A percentile compares a stretch with the other conserved stretches of the same genome.
phyloP scores from a whole-genome alignment of 805 yeast species.

The Scheffersomyces spartinae region DNA sequence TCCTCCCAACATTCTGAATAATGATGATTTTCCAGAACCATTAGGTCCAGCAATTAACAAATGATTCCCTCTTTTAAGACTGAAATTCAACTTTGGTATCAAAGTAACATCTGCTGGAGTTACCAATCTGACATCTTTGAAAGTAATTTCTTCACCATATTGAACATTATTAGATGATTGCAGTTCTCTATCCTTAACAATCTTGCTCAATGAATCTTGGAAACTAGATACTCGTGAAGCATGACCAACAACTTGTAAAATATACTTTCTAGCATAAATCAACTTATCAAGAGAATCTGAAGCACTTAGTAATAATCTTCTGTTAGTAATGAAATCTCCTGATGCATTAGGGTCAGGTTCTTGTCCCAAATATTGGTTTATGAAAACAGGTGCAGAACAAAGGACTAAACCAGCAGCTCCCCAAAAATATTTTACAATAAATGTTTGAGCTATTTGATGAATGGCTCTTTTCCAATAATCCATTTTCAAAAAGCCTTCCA shows the following conservation, averaged over 20 bases:
- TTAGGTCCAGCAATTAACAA: slow-evolving; percentile 88
- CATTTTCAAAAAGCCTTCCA: slow-evolving; percentile 66
- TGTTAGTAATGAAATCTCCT: slow-evolving; percentile 80
- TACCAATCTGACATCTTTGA: slow-evolving; percentile 64
- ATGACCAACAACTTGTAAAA: slow-evolving; percentile 77
- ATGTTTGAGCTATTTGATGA: slow-evolving; percentile 78
- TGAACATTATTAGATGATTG: slow-evolving; percentile 17
- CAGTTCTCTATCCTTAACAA: slow-evolving; percentile 9
- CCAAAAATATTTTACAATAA: slow-evolving; percentile 85
- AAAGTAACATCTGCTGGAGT: slow-evolving; percentile 78
- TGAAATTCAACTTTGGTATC: slow-evolving; percentile 54
- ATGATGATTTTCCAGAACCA: slow-evolving; percentile 91
- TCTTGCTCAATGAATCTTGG: slow-evolving; percentile 46
- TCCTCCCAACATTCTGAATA: slow-evolving; percentile 85
- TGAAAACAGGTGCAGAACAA: slow-evolving; percentile 83
- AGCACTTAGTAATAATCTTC: slow-evolving; percentile 72
- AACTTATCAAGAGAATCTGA: slow-evolving; percentile 83
- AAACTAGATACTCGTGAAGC: slow-evolving; percentile 64
- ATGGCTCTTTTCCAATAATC: slow-evolving; percentile 66
- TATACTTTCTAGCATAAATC: slow-evolving; percentile 72
- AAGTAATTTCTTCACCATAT: slow-evolving; percentile 53
- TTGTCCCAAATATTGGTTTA: slow-evolving; percentile 34
- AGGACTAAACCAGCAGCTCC: slow-evolving; percentile 89
- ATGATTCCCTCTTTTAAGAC: slow-evolving; percentile 73
- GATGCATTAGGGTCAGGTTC: slow-evolving; percentile 38